Conservation (phyloP, 805 yeast genomes). For the Saccharomycopsis babjevae region DNA sequence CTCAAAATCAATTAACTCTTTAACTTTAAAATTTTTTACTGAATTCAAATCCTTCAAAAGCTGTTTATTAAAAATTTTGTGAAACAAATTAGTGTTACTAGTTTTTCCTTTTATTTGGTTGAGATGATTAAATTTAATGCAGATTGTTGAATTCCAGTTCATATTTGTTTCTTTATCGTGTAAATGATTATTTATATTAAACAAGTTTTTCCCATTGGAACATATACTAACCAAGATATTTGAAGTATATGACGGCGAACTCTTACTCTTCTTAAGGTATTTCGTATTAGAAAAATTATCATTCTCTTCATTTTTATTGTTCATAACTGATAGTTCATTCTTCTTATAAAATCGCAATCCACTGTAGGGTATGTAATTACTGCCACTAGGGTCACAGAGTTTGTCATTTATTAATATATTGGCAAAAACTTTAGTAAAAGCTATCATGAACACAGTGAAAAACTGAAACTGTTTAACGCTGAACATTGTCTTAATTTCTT, state of each 20-base stretch:
- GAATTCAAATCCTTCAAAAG: background rate
- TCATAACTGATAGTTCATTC: slow-evolving; percentile 1
- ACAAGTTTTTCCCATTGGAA: slow-evolving; percentile 5
- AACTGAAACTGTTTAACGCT: background rate
- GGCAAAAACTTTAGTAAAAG: background rate
- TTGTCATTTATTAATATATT: slow-evolving; percentile 12
- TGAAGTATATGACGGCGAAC: background rate
- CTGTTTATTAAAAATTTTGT: background rate
- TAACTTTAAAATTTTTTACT: background rate
- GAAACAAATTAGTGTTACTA: background rate
- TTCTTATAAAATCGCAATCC: slow-evolving; percentile 12
- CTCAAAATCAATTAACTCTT: background rate
- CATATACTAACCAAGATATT: slow-evolving; percentile 8
- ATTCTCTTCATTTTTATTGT: background rate
- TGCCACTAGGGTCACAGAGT: slow-evolving; percentile 14
- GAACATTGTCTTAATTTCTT: background rate
- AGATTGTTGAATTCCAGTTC: slow-evolving; percentile 15
- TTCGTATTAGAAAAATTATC: background rate
- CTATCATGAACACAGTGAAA: background rate
- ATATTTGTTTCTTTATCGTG: slow-evolving; percentile 4
- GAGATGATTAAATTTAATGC: slow-evolving; percentile 2
- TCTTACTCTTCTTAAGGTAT: background rate
- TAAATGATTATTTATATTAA: background rate
- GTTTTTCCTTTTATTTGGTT: background rate
- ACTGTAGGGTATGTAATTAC: slow-evolving; percentile 6